Evolutionary conservation across 495 filamentous ascomycete species (phyloP).

Genomic region (Neurospora sp.): DNA sequence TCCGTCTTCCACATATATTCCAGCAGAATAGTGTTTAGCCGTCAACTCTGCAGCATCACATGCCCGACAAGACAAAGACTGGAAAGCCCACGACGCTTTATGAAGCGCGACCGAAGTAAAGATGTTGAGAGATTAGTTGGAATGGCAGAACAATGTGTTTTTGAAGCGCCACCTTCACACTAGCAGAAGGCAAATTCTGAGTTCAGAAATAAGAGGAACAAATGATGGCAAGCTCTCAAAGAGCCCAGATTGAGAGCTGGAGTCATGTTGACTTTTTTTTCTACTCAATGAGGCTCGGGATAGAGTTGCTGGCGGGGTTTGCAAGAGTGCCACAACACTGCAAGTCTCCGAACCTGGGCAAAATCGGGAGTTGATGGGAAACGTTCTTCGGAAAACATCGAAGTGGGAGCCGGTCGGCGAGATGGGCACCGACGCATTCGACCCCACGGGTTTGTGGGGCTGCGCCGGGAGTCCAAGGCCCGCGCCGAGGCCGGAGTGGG

Average conservation of each 20-base stretch:
- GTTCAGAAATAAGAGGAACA: background rate
- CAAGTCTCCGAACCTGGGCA: background rate
- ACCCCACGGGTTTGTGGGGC: background rate
- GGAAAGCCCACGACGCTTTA: background rate
- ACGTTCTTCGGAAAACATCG: background rate
- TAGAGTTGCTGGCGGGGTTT: background rate
- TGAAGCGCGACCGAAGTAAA: background rate
- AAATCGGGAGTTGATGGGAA: background rate
- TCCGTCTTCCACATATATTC: background rate
- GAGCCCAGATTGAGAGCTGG: background rate
- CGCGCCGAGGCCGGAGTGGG: background rate
- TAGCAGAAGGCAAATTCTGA: background rate
- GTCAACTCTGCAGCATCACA: background rate
- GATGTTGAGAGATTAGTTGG: background rate
- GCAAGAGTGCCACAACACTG: background rate
- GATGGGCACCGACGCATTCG: background rate
- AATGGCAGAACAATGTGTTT: background rate
- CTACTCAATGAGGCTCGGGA: background rate
- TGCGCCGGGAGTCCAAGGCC: background rate
- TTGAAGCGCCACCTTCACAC: background rate
- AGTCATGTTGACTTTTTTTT: background rate
- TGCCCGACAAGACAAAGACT: background rate
- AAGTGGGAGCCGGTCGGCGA: background rate
- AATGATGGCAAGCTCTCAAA: background rate
- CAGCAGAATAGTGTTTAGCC: background rate